phyloP scores from a whole-genome alignment of 306 rosid genomes.

The Crotalaria pallida region DNA sequence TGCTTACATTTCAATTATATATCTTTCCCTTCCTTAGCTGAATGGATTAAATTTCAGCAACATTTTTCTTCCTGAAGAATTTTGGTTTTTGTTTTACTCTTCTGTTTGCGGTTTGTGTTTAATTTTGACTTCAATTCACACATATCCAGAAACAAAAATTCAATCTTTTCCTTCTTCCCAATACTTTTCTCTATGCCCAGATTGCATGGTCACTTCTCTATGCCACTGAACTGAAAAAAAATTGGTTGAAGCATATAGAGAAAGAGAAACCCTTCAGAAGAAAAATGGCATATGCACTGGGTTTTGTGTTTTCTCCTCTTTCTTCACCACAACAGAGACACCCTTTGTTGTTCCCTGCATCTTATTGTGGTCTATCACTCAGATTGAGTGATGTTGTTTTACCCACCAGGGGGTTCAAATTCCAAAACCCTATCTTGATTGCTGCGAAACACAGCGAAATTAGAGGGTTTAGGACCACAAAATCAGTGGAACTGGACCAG shows the following conservation, averaged over 20 bases:
- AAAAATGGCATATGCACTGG: constrained; percentile 55
- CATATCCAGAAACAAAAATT: constrained; percentile 20
- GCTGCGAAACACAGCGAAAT: constrained; percentile 16
- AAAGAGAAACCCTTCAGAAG: neutral
- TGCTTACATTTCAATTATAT: neutral
- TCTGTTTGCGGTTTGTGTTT: neutral
- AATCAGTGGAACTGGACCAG: constrained; percentile 77
- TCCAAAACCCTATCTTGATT: constrained; percentile 26
- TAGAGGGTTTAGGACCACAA: constrained; percentile 47
- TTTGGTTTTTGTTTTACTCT: neutral
- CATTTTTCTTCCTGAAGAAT: constrained; percentile 21
- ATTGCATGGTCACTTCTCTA: constrained; percentile 9
- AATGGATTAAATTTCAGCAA: constrained; percentile 13
- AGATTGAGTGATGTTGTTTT: constrained; percentile 33
- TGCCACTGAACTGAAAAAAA: constrained; percentile 26
- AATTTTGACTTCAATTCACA: constrained; percentile 9
- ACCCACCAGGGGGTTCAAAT: constrained; percentile 20
- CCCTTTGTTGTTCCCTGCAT: constrained; percentile 24
- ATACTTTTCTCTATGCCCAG: neutral
- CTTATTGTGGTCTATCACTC: constrained; percentile 17
- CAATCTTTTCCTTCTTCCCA: constrained; percentile 10
- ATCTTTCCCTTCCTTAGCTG: neutral
- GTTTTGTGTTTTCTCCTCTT: constrained; percentile 35
- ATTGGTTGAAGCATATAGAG: neutral
- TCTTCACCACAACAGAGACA: constrained; percentile 28